phyloP scores from a whole-genome alignment of 805 yeast genomes.

The Maudiozyma barnettii region DNA sequence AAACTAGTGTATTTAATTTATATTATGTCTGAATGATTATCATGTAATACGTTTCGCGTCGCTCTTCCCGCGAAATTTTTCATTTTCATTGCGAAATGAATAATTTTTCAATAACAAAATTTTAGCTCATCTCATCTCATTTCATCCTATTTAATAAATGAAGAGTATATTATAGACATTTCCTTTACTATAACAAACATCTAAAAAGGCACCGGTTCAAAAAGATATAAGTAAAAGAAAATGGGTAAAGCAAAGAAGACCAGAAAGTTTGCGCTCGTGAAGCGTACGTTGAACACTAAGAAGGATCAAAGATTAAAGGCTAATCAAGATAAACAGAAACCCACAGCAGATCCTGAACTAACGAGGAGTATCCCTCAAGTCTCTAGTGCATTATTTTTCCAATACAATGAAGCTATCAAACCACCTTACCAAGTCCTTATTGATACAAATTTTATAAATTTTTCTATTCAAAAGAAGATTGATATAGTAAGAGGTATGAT shows the following conservation, averaged over 20 bases:
- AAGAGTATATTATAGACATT: too few species aligned
- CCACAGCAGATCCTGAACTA: slow-evolving; percentile 64
- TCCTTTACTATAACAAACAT: too few species aligned
- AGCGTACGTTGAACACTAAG: slow-evolving; percentile 60
- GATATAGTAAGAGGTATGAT: slow-evolving; percentile 94
- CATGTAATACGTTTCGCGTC: too few species aligned
- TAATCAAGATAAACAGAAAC: slow-evolving; percentile 30
- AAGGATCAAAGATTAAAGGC: slow-evolving; percentile 56
- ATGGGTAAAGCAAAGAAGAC: slow-evolving; percentile 98
- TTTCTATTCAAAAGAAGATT: slow-evolving; percentile 90
- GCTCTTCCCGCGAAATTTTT: too few species aligned
- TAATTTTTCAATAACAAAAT: background rate
- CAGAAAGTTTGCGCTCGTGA: slow-evolving; percentile 89
- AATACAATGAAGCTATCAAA: slow-evolving; percentile 83
- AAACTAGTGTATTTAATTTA: too few species aligned
- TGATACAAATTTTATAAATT: slow-evolving; percentile 95
- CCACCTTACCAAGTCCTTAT: slow-evolving; percentile 97
- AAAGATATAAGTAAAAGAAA: background rate
- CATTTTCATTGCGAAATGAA: too few species aligned
- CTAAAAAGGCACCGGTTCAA: too few species aligned
- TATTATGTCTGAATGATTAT: too few species aligned
- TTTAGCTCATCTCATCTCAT: slow-evolving; percentile 1
- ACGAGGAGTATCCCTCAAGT: slow-evolving; percentile 81
- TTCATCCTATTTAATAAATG: background rate
- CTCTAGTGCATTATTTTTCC: slow-evolving; percentile 90